Conservation (phyloP, 2,329 filamentous ascomycete genomes). For the Aspergillus candidus region DNA sequence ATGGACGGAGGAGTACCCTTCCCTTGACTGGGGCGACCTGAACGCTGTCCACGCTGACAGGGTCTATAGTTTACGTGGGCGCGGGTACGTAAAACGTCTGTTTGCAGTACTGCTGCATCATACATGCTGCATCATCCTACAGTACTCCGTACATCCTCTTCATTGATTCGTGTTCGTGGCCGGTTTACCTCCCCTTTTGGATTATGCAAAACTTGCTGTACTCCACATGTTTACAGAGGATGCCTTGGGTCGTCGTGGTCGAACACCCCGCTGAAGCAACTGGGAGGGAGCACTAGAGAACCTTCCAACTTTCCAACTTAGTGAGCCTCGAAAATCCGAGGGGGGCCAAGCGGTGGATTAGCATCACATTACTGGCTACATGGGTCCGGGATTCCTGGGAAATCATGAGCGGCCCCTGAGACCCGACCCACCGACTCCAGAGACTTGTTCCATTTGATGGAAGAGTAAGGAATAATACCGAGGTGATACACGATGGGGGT, state of each 20-base stretch:
- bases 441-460: constrained; percentile 5
- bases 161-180: neutral
- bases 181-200: too few relatives aligned
- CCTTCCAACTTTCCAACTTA: too few relatives aligned
- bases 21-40: too few relatives aligned
- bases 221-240: too few relatives aligned
- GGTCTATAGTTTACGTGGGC: constrained; percentile 3
- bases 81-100: constrained; percentile 5
- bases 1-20: too few relatives aligned
- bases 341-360: too few relatives aligned
- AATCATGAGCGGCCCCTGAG: constrained; percentile 26
- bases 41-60: too few relatives aligned
- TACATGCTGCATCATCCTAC: neutral
- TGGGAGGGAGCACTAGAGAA: too few relatives aligned
- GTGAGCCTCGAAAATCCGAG: neutral
- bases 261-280: too few relatives aligned
- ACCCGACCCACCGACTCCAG: constrained; percentile 19
- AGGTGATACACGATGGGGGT: constrained; percentile 8
- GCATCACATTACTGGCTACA: neutral
- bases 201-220: too few relatives aligned
- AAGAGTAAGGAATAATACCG: constrained; percentile 13
- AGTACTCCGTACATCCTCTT: neutral
- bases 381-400: constrained; percentile 6
- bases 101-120: constrained; percentile 2
- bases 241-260: too few relatives aligned